Conservation (phyloP, 1,284 basidiomycete species). For the Paramarasmius palmivorus region DNA sequence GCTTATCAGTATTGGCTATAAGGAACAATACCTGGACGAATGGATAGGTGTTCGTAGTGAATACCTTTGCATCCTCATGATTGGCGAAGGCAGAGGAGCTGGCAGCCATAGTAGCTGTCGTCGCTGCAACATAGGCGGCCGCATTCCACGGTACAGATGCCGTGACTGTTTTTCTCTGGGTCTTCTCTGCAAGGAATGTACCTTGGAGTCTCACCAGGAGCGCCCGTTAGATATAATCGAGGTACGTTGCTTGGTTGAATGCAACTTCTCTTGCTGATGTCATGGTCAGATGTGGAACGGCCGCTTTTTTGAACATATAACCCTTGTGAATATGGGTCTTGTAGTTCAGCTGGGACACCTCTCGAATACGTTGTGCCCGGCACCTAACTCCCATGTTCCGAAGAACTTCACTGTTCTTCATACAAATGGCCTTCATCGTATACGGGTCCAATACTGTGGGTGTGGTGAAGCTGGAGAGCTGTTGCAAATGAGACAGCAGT, state of each 20-base stretch:
- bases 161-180: too few species aligned
- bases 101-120: too few species aligned
- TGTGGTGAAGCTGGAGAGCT: too few species aligned
- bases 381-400: conserved; percentile 14
- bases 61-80: too few species aligned
- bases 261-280: too few species aligned
- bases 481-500: conserved; percentile 7
- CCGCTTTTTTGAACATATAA: conserved; percentile 3
- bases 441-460: too few species aligned
- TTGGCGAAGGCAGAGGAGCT: too few species aligned
- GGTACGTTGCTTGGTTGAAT: conserved; percentile 12
- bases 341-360: conserved; percentile 19
- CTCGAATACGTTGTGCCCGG: conserved; percentile 8
- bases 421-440: conserved; percentile 12
- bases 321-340: conserved; percentile 10
- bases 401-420: conserved; percentile 3
- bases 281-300: conserved; percentile 15
- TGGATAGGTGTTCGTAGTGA: too few species aligned
- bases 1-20: too few species aligned
- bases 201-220: conserved; percentile 9
- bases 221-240: conserved; percentile 19
- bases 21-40: too few species aligned
- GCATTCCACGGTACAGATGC: too few species aligned
- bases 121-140: too few species aligned
- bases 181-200: conserved; percentile 18